Evolutionary conservation across 192 early-diverging fungal genomes (phyloP), one percentile per base, ranked within the genome.

Genomic region (Backusella tarrabulga): DNA sequence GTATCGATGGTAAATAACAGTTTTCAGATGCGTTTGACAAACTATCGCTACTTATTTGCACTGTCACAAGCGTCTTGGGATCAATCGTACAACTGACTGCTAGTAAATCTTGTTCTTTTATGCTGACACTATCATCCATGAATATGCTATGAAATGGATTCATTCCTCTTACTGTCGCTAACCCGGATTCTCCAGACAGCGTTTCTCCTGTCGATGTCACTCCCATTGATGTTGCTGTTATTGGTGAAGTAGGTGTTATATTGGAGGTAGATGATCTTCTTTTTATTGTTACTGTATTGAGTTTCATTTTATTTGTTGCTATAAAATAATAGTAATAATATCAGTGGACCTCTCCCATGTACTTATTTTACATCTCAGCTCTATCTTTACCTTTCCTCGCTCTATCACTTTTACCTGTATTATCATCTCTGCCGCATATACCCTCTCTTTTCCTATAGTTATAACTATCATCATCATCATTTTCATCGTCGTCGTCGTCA

Each of bases 1-100:
- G 87, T 41, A 88, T 88, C 35, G 80, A 72, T 0, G 87, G 87
- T 36, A 88, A 76, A 71, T 86, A 81, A 34, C 71, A 75, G 4
- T 34, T 19, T 19, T 34, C 36, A 9, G 40, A 23, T 11, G 81
- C 29, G 15, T 71, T 68, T 29, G 23, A 38, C 6, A 54, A 21
- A 40, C 32, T 69, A 34, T 81, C 81, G 41, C 83, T 84, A 41
- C 79, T 81, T 23, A 78, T 76, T 38, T 81, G 80, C 15, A 81
- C 87, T 44, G 80, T 60, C 0, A 84, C 77, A n/a, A 88, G 68
- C 29, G 82, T 77, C 32, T 77, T 81, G 34, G 83, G 85, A 44
- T 88, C 82, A n/a, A 88, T 82, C 3, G 81, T 80, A 14, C 83
- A 83, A 23, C 85, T 79, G 0, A 82, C 81, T 23, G 23, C 23